Percentiles rank a stretch among this genome's conserved stretches.
Conservation (phyloP, 2,329 filamentous ascomycete species). For the Coniosporium uncinatum region DNA sequence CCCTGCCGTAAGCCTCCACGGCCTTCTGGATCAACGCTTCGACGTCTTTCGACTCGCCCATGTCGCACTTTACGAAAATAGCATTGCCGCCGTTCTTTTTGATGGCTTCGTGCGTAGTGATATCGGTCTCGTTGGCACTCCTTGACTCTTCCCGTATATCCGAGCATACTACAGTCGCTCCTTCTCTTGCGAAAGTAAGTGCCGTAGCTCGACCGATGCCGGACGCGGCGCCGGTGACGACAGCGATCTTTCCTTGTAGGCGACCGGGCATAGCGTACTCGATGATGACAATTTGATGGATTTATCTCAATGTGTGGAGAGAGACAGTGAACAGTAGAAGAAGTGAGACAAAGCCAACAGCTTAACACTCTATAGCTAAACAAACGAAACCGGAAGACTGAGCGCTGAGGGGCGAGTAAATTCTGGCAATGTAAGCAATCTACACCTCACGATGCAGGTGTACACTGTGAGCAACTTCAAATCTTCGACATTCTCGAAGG, state of each 20-base stretch:
- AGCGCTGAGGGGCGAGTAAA: too few relatives aligned
- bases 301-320: too few relatives aligned
- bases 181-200: slow-evolving; percentile 20
- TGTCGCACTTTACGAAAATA: slow-evolving; percentile 28
- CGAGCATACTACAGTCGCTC: slow-evolving; percentile 21
- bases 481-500: too few relatives aligned
- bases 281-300: too few relatives aligned
- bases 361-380: too few relatives aligned
- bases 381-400: too few relatives aligned
- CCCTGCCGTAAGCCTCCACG: slow-evolving; percentile 9
- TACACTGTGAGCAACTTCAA: too few relatives aligned
- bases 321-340: too few relatives aligned
- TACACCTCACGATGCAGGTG: too few relatives aligned
- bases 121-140: slow-evolving; percentile 11
- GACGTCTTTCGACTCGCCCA: slow-evolving; percentile 14
- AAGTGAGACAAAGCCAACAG: too few relatives aligned
- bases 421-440: too few relatives aligned
- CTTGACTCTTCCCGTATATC: slow-evolving; percentile 17
- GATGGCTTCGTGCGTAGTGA: slow-evolving; percentile 23
- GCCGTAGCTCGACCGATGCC: slow-evolving; percentile 26
- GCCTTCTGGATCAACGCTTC: slow-evolving; percentile 13
- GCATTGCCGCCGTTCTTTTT: slow-evolving; percentile 19
- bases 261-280: slow-evolving; percentile 10
- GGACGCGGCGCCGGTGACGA: slow-evolving; percentile 24
- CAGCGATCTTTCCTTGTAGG: slow-evolving; percentile 19